phyloP scores from a whole-genome alignment of 805 yeast species.

The Candida awuae region DNA sequence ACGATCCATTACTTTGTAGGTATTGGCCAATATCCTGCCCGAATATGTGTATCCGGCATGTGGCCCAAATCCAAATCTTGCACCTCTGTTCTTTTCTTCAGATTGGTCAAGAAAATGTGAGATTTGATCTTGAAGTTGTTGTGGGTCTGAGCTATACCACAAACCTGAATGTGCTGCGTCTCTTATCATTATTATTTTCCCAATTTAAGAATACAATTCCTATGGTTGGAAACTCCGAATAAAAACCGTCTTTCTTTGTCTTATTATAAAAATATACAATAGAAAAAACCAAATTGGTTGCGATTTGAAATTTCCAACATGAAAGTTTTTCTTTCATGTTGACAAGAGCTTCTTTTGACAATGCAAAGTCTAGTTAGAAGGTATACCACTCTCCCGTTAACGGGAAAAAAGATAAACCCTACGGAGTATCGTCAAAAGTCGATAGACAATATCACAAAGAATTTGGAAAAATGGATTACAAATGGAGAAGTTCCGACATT shows the following conservation, averaged over 20 bases:
- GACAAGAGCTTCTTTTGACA: no score
- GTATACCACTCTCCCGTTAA: no score
- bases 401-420: no score
- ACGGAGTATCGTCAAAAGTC: background rate
- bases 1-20: constrained; percentile 66
- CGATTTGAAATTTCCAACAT: no score
- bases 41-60: constrained; percentile 92
- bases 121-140: constrained; percentile 42
- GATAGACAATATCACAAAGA: background rate
- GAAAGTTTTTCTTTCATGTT: no score
- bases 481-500: background rate
- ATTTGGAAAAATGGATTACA: constrained; percentile 2
- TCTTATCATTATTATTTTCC: background rate
- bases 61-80: constrained; percentile 51
- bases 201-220: constrained; percentile 43
- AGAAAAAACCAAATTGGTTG: no score
- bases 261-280: no score
- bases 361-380: no score
- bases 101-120: constrained; percentile 37
- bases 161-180: constrained; percentile 84
- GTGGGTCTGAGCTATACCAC: constrained; percentile 61
- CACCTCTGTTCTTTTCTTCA: constrained; percentile 27
- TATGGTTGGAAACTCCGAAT: constrained; percentile 71
- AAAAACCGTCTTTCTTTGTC: no score
- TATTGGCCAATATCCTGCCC: constrained; percentile 67